Base-by-base conservation (phyloP, 176 grass and related monocot genomes). In the Chloris gayana region DNA sequence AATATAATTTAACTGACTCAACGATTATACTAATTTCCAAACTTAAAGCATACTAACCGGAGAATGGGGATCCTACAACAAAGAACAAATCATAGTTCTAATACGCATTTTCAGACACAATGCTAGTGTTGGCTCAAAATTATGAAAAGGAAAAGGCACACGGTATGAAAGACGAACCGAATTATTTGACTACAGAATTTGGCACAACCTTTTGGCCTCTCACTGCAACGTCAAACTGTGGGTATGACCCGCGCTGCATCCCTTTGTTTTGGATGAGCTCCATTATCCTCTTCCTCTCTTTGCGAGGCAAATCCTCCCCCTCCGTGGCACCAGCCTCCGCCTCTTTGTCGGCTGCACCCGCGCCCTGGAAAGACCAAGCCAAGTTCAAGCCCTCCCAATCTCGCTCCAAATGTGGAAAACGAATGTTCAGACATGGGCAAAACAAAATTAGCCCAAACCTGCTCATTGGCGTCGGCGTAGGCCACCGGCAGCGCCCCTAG, bases 261-360 rank as follows among this genome's bases (percentile, higher is more conserved):
- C 89, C 92, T 61, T 25, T 72, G 73, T 56, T 89, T 73, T 72
- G 59, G 35, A 87, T 67, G 33, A 95, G 64, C 25, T 87, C 89
- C 74, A 80, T 73, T 75, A 95, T 95, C 81, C 84, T 86, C 84
- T 83, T 92, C 79, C 85, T 92, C 76, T 91, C 93, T 61, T 85
- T 85, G 64, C n/a, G 50, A 9, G 85, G 77, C 58, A 92, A 82
- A 83, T 92, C 89, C 56, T 86, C 80, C 54, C 39, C 79, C 3
- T 67, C 46, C 7, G 32, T 39, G 26, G 50, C 58, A 42, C 56
- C 69, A 50, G 78, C 14, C 66, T 67, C 88, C 53, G 7, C 64
- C 19, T 38, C 86, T 41, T 37, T 22, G 61, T 21, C 65, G 33
- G 39, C 69, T 15, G 46, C 60, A 3, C 78, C 69, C 19, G 56